A percentile compares a stretch with the other conserved stretches of the same genome.
Evolutionary conservation across 2,329 filamentous ascomycete species (phyloP).

Genomic region (Alternaria viburni): DNA sequence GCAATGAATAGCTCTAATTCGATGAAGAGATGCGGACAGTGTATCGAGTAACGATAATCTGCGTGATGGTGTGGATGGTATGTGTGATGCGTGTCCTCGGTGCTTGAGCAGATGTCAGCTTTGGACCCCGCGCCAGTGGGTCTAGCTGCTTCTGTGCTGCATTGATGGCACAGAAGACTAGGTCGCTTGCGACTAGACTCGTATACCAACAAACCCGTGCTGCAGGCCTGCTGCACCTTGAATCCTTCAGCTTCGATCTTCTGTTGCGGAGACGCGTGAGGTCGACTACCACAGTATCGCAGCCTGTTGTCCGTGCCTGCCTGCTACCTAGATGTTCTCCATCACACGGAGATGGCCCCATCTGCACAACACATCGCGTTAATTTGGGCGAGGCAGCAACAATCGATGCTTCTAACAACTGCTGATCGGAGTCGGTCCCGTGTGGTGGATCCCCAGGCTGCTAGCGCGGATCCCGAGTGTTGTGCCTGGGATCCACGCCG

Average conservation of each 20-base stretch:
- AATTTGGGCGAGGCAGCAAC: neutral
- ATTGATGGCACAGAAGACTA: neutral
- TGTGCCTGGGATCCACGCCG: neutral
- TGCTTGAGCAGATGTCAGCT: neutral
- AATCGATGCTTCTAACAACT: neutral
- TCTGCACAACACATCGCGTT: neutral
- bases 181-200: neutral
- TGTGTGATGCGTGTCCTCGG: neutral
- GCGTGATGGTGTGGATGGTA: neutral
- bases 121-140: neutral
- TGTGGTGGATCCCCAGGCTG: constrained; percentile 34
- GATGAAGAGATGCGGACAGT: neutral
- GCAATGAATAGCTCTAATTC: neutral
- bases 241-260: neutral
- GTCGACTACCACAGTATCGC: neutral
- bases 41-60: neutral
- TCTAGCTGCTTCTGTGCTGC: neutral
- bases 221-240: neutral
- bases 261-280: neutral
- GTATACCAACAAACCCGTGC: neutral
- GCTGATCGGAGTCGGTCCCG: neutral
- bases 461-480: neutral
- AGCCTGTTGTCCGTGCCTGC: neutral
- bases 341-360: neutral
- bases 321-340: neutral